Conservation (phyloP, 768 basidiomycete species). For the Podaxis mareebaensis region DNA sequence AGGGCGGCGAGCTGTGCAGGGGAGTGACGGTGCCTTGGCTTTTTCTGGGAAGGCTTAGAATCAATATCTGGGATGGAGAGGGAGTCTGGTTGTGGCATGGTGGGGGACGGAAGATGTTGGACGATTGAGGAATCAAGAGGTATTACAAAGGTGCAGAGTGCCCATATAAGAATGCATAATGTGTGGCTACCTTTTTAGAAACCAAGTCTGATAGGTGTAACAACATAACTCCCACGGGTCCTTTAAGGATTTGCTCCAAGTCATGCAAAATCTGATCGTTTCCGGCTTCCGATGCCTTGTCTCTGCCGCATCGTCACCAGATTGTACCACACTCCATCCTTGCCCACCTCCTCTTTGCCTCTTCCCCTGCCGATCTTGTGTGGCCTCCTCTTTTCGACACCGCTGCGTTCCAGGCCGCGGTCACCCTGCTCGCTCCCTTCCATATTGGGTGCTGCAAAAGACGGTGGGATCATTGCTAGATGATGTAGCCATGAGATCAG, state of each 20-base stretch:
- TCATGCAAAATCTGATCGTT: conserved; percentile 11
- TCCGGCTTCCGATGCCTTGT: conserved; percentile 8
- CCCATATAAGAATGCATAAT: conserved; percentile 25
- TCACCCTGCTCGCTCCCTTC: conserved; percentile 3
- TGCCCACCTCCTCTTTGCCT: not conserved
- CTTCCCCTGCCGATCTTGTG: not conserved
- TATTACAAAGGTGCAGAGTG: conserved; percentile 27
- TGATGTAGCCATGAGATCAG: conserved; percentile 5
- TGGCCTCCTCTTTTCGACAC: not conserved
- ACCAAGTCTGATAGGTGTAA: conserved; percentile 16
- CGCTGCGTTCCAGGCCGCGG: not conserved
- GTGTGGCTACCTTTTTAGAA: conserved; percentile 11
- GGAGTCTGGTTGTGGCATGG: conserved; percentile 27
- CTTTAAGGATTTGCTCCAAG: conserved; percentile 7
- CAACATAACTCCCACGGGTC: conserved; percentile 16
- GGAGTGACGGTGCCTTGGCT: conserved; percentile 77
- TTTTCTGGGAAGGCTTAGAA: conserved; percentile 54
- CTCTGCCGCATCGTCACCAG: conserved; percentile 1
- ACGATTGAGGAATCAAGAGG: conserved; percentile 25
- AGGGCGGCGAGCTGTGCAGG: conserved; percentile 72
- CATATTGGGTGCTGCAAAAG: conserved; percentile 9
- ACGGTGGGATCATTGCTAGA: not conserved
- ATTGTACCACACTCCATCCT: not conserved
- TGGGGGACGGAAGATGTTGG: conserved; percentile 15
- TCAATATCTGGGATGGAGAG: conserved; percentile 24